Evolutionary conservation across 768 basidiomycete genomes (phyloP), one percentile per base, ranked within the genome.

Genomic region (Boletus coccyginus): DNA sequence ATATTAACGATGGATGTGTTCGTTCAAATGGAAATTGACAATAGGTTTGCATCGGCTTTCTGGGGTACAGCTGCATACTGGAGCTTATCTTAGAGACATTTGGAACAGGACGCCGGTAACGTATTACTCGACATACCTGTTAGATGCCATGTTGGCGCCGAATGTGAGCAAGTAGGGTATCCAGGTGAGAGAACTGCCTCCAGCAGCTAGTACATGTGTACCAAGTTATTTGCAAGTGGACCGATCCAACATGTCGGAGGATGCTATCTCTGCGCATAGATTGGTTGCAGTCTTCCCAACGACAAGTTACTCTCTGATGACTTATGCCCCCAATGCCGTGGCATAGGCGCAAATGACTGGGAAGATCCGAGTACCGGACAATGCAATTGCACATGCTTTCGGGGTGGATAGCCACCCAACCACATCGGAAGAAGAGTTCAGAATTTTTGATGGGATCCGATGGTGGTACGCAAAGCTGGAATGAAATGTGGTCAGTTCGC

Each of bases 191-290:
- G 9, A 10, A 39, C 38, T 8, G 8, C 17, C 2, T 8, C 9
- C 0, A n/a, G n/a, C 38, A 39, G 17, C 9, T 9, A 39, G 17
- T 6, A 1, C 17, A 10, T n/a, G 5, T n/a, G n/a, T n/a, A n/a
- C n/a, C n/a, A n/a, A n/a, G n/a, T n/a, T n/a, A 27, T 27, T 27
- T 27, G 27, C 39, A 39, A 17, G 39, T 39, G 39, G 10, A 5
- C 9, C 39, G 0, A 5, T 5, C 3, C 3, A 39, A n/a, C 10
- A 39, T 39, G 39, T n/a, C 39, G n/a, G n/a, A n/a, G 10, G 39
- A 5, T 2, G 4, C 10, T n/a, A 10, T 0, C 0, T 1, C 11
- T 0, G n/a, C 5, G 9, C 9, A 39, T 5, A 11, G 17, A n/a
- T 8, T 5, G 5, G 10, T 11, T 5, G 5, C 39, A 39, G 39